A percentile compares a stretch with the other conserved stretches of the same genome.
phyloP scores from a whole-genome alignment of 768 basidiomycete species.

The Jaapia argillacea region DNA sequence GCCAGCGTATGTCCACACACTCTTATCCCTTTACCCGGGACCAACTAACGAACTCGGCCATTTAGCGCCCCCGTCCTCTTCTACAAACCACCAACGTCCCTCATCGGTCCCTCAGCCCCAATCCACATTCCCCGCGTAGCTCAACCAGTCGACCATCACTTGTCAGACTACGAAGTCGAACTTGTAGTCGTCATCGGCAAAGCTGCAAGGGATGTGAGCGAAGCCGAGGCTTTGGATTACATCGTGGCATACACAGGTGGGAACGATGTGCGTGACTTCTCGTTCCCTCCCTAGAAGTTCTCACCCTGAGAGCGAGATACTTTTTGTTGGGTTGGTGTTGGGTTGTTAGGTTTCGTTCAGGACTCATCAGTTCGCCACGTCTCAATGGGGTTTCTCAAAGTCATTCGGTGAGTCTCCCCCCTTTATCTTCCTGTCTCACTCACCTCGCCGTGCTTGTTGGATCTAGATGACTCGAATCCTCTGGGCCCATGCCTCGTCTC shows the following conservation, averaged over 20 bases:
- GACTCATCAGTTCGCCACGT: slow-evolving; percentile 67
- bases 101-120: slow-evolving; percentile 62
- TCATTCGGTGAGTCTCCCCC: slow-evolving; percentile 59
- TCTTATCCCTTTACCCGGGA: not conserved
- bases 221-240: slow-evolving; percentile 75
- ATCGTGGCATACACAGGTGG: slow-evolving; percentile 76
- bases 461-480: slow-evolving; percentile 58
- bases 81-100: slow-evolving; percentile 63
- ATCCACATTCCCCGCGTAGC: slow-evolving; percentile 57
- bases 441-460: no score
- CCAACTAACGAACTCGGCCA: not conserved
- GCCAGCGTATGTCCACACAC: slow-evolving; percentile 39
- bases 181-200: slow-evolving; percentile 79
- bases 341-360: slow-evolving; percentile 63
- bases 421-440: no score
- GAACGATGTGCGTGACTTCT: slow-evolving; percentile 50
- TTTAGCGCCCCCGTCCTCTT: slow-evolving; percentile 63
- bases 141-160: slow-evolving; percentile 59
- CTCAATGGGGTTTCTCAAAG: slow-evolving; percentile 87
- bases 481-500: slow-evolving; percentile 78
- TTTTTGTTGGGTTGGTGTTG: not conserved
- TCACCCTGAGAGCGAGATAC: no score
- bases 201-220: slow-evolving; percentile 67
- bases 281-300: no score
- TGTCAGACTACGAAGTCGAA: slow-evolving; percentile 80